Evolutionary conservation across 352 stramenopile species (phyloP), one percentile per base, ranked within the genome.

Genomic region (Globisporangium megalacanthum): DNA sequence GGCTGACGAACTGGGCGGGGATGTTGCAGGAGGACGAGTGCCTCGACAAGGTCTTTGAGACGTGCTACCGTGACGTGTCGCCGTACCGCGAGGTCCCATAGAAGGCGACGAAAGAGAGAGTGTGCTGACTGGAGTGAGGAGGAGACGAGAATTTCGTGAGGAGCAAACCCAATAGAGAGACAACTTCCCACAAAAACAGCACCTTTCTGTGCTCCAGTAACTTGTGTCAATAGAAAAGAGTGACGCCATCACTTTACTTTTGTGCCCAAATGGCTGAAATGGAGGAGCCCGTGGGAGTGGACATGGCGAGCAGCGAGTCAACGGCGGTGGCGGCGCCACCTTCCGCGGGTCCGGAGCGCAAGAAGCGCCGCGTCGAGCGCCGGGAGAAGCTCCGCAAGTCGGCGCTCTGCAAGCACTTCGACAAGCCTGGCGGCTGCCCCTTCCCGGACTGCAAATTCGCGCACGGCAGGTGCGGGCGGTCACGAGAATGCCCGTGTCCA

Each of bases 401-500:
- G 33, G 79, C 79, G 55, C 64, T 94, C 36, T 94, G 85, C 69
- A 89, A 89, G 60, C 85, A 91, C 67, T 94, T 90, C 61, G 83
- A 91, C 75, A 89, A 88, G 42, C 82, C 85, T 7, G 79, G 72
- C 20, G 85, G 85, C 8, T 94, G 85, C 63, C 85, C 85, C 51
- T 94, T 88, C 61, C 58, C 79, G n/a, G 72, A 94, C 49, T 94
- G 85, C 70, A 83, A 83, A 66, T 94, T 87, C 52, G 82, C 85
- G 4, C 85, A 94, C 54, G 82, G 83, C 54, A 69, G 73, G 75
- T 86, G 42, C 39, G 70, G 31, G 17, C n/a, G 4, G 19, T 10
- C n/a, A 13, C 6, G 14, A 4, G 14, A 25, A 25, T 22, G 2
- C n/a, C 13, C 6, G 35, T 47, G 48, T 10, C 13, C n/a, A 22